Evolutionary conservation across 768 basidiomycete genomes (phyloP), one percentile per base, ranked within the genome.

Genomic region (Russula compacta): DNA sequence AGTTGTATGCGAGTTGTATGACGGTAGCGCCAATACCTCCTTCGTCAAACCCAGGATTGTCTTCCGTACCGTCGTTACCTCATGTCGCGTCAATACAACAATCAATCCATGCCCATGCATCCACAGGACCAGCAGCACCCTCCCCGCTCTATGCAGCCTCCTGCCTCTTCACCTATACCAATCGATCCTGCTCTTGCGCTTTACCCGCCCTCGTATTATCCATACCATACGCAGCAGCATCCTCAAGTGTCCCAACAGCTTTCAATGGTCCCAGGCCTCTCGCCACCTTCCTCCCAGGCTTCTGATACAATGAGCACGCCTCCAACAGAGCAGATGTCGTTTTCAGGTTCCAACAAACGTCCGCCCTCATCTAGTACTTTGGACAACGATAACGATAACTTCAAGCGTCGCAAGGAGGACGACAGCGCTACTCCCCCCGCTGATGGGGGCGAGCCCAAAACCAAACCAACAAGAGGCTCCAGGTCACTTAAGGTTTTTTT

Each of bases 381-480:
- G 64, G 67, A 71, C 39, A 87, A 82, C 66, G 85, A 73, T 78
- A 43, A 73, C 74, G 53, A 77, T 73, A 58, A 68, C 69, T 38
- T 69, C 71, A 19, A 67, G 69, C 24, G 71, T 64, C 56, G 81
- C 44, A 84, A 79, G 67, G 85, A 85, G 60, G 82, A 86, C 42
- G 83, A 78, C n/a, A 70, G 69, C 51, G 74, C 74, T 6, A 67
- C 73, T 2, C 72, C 79, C 32, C 85, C 85, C 38, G 84, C 79
- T 69, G 85, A 67, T 12, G 68, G 70, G 4, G 68, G 85, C 19
- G 84, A 85, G 58, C 69, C 75, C 1, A 92, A 92, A 71, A 78
- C 84, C n/a, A 93, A 93, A 75, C 81, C 89, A 0, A 92, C 91
- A 3, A 77, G 91, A 17, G 91, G 91, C n/a, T 89, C 90, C 53